phyloP scores from a whole-genome alignment of 2,329 filamentous ascomycete genomes.

The Hymenoscyphus fraxineus region DNA sequence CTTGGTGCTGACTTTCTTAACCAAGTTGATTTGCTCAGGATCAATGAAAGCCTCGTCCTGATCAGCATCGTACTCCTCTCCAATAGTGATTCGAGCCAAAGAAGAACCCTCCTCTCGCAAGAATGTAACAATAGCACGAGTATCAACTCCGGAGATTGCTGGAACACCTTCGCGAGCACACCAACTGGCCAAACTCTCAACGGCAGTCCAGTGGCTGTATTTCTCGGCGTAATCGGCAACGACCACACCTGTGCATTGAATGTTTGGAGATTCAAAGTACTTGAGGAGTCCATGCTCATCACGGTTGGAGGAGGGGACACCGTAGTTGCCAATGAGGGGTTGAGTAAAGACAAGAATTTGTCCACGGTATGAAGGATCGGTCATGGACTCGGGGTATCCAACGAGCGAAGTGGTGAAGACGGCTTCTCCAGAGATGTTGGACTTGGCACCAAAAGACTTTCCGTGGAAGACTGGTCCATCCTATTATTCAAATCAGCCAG shows the following conservation, averaged over 20 bases:
- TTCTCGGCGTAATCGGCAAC: conserved; percentile 90
- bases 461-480: conserved; percentile 95
- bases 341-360: conserved; percentile 99
- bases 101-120: conserved; percentile 96
- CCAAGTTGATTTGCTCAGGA: conserved; percentile 93
- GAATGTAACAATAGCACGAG: conserved; percentile 91
- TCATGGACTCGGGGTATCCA: conserved; percentile 94
- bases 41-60: conserved; percentile 96
- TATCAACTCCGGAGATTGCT: conserved; percentile 94
- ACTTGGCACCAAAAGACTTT: conserved; percentile 92
- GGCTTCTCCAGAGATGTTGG: conserved; percentile 95
- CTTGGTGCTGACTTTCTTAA: conserved; percentile 95
- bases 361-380: conserved; percentile 81
- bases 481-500: conserved; percentile 42
- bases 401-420: conserved; percentile 98
- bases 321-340: conserved; percentile 97
- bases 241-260: conserved; percentile 93
- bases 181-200: conserved; percentile 90
- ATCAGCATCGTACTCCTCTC: conserved; percentile 97
- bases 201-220: conserved; percentile 98
- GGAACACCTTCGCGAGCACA: conserved; percentile 94
- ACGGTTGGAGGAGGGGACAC: conserved; percentile 80
- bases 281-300: conserved; percentile 89
- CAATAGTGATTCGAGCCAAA: conserved; percentile 87
- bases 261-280: conserved; percentile 97